These are phyloP conservation scores for Podaxis sp. DNA, from an alignment of 768 basidiomycete genomes.

Conservation along the genomic window DNA sequence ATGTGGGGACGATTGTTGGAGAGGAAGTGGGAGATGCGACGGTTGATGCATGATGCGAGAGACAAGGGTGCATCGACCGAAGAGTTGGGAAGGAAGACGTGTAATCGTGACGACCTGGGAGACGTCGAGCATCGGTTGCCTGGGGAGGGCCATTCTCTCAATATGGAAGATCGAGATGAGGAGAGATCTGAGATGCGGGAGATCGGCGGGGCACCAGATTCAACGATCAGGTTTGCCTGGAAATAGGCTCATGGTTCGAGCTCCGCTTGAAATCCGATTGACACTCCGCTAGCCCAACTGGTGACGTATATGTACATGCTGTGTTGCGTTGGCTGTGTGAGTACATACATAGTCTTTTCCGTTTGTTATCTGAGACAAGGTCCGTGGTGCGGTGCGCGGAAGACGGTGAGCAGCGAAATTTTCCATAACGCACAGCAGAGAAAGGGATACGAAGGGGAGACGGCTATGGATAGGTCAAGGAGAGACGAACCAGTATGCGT, in stretches of 20 bases:
- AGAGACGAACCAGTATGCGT: conserved; percentile 7
- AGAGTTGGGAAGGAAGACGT: too few species aligned
- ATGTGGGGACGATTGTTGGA: neutral
- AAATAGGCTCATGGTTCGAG: neutral
- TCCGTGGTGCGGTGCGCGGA: neutral
- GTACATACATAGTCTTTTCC: neutral
- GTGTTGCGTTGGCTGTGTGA: neutral
- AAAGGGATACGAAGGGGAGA: neutral
- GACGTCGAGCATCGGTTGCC: too few species aligned
- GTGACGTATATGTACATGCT: neutral
- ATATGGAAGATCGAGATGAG: neutral
- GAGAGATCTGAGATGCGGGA: conserved; percentile 12
- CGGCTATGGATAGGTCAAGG: neutral
- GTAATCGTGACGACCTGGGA: too few species aligned
- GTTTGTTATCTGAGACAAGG: neutral
- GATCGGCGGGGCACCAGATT: conserved; percentile 10
- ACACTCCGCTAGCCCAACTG: neutral
- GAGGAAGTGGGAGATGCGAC: too few species aligned
- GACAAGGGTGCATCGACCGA: too few species aligned
- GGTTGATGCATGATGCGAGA: too few species aligned
- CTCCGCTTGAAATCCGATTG: neutral
- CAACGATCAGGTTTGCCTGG: neutral
- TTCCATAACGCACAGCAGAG: neutral
- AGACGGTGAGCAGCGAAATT: neutral
- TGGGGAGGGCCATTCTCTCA: too few species aligned